These are phyloP conservation scores for Salinomyces thailandicus DNA, from an alignment of 2,329 filamentous ascomycete species.

Conservation along the genomic window DNA sequence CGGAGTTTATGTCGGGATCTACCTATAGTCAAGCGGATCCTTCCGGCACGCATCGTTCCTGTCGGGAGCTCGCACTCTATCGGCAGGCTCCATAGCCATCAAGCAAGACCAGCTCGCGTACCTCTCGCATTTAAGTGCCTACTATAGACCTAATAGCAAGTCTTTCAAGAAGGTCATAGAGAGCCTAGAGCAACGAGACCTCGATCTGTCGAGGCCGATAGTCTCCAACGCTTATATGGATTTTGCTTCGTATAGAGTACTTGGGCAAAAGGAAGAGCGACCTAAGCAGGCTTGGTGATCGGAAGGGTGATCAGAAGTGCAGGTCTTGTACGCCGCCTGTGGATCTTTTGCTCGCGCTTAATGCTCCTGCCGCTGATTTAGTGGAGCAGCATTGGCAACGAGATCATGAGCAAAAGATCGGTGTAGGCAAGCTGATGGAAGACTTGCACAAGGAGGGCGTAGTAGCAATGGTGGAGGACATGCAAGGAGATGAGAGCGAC, in stretches of 20 bases:
- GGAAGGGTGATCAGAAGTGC: too few relatives aligned
- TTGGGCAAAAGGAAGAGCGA: slow-evolving; percentile 61
- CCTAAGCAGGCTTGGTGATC: slow-evolving; percentile 44
- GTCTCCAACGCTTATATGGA: slow-evolving; percentile 70
- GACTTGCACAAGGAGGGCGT: slow-evolving; percentile 5
- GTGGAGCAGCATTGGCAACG: slow-evolving; percentile 10
- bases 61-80: slow-evolving; percentile 67
- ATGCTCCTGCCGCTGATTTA: slow-evolving; percentile 5
- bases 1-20: slow-evolving; percentile 79
- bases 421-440: slow-evolving; percentile 2
- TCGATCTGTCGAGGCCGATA: slow-evolving; percentile 65
- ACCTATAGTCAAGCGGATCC: slow-evolving; percentile 66
- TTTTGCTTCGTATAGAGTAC: slow-evolving; percentile 68
- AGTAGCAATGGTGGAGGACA: too few relatives aligned
- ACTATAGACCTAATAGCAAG: slow-evolving; percentile 72
- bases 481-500: too few relatives aligned
- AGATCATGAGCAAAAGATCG: slow-evolving; percentile 5
- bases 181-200: slow-evolving; percentile 58
- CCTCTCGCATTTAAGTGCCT: slow-evolving; percentile 58
- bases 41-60: slow-evolving; percentile 89
- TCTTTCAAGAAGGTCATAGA: slow-evolving; percentile 75
- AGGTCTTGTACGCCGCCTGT: too few relatives aligned
- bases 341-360: too few relatives aligned
- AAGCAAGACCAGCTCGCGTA: slow-evolving; percentile 63
- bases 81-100: slow-evolving; percentile 74